These are phyloP conservation scores for Kwoniella sp. DNA, from an alignment of 768 basidiomycete genomes.

Conservation along the genomic window DNA sequence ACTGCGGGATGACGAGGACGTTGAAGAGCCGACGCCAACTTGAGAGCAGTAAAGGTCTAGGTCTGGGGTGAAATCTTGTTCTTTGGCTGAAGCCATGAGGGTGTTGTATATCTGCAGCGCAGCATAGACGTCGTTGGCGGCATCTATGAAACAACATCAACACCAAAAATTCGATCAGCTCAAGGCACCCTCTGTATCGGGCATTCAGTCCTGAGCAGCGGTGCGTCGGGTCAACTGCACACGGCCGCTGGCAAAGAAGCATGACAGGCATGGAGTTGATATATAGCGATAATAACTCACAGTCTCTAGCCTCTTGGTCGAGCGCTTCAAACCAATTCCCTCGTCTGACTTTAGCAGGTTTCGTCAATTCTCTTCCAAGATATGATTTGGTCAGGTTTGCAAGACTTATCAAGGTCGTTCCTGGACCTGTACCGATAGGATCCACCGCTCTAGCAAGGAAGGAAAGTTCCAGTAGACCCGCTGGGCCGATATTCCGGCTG, in stretches of 20 bases:
- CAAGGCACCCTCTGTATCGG: too few relatives aligned
- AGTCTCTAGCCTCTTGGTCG: conserved; percentile 38
- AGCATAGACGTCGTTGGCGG: conserved; percentile 51
- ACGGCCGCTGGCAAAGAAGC: not conserved
- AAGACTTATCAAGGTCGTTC: conserved; percentile 38
- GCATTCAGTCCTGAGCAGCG: too few relatives aligned
- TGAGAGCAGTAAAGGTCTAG: conserved; percentile 14
- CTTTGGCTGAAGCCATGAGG: conserved; percentile 25
- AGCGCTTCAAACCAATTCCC: conserved; percentile 44
- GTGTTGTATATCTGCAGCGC: conserved; percentile 38
- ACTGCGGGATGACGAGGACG: too few relatives aligned
- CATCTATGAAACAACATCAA: conserved; percentile 31
- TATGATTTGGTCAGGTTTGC: conserved; percentile 42
- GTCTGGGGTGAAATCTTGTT: conserved; percentile 17
- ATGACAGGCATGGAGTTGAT: not conserved
- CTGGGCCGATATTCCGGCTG: not conserved
- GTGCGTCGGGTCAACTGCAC: not conserved
- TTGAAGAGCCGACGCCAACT: conserved; percentile 1
- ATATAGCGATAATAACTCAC: conserved; percentile 29
- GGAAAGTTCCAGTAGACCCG: conserved; percentile 45
- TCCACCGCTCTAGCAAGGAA: conserved; percentile 49
- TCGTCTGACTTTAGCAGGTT: conserved; percentile 39
- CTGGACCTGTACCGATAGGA: conserved; percentile 43
- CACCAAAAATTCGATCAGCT: not conserved
- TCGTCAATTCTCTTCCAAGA: conserved; percentile 37